phyloP scores from a whole-genome alignment of 2,329 filamentous ascomycete genomes.

The Fusarium vanettenii region DNA sequence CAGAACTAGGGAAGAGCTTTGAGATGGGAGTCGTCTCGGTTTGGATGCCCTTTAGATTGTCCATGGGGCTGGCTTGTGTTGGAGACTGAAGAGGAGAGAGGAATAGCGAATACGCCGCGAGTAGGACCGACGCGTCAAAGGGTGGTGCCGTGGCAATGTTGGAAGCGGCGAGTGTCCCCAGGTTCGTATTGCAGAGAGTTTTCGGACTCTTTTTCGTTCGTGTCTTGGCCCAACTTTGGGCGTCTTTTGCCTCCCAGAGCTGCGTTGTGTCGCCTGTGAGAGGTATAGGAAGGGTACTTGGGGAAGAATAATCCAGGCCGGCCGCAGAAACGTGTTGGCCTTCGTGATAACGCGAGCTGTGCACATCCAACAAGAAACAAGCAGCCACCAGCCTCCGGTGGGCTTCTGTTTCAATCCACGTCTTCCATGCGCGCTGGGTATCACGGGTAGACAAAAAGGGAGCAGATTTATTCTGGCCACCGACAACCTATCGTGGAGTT shows the following conservation, averaged over 20 bases:
- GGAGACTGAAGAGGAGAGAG: slow-evolving; percentile 50
- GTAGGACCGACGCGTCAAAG: slow-evolving; percentile 56
- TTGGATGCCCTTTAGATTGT: slow-evolving; percentile 39
- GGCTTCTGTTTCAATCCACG: slow-evolving; percentile 65
- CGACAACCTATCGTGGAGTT: slow-evolving; percentile 55
- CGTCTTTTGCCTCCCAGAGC: slow-evolving; percentile 62
- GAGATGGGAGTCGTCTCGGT: slow-evolving; percentile 46
- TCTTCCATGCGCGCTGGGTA: slow-evolving; percentile 57
- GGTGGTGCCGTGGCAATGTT: slow-evolving; percentile 49
- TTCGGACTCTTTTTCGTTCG: slow-evolving; percentile 40
- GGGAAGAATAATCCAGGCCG: slow-evolving; percentile 52
- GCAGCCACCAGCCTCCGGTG: slow-evolving; percentile 65
- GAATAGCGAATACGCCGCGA: slow-evolving; percentile 52
- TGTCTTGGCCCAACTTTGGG: slow-evolving; percentile 58
- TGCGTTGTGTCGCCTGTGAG: slow-evolving; percentile 56
- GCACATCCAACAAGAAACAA: slow-evolving; percentile 68
- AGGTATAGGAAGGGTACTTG: slow-evolving; percentile 56
- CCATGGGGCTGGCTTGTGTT: slow-evolving; percentile 42
- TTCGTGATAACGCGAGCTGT: slow-evolving; percentile 66
- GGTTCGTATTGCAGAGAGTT: slow-evolving; percentile 44
- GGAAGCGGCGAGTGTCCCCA: slow-evolving; percentile 51
- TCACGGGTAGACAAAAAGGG: slow-evolving; percentile 36
- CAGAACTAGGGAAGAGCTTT: slow-evolving; percentile 57
- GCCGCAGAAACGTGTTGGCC: slow-evolving; percentile 52
- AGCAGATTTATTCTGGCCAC: slow-evolving; percentile 45